These are phyloP conservation scores for Calophaca sinica DNA, from an alignment of 306 rosid species.

Conservation along the genomic window DNA sequence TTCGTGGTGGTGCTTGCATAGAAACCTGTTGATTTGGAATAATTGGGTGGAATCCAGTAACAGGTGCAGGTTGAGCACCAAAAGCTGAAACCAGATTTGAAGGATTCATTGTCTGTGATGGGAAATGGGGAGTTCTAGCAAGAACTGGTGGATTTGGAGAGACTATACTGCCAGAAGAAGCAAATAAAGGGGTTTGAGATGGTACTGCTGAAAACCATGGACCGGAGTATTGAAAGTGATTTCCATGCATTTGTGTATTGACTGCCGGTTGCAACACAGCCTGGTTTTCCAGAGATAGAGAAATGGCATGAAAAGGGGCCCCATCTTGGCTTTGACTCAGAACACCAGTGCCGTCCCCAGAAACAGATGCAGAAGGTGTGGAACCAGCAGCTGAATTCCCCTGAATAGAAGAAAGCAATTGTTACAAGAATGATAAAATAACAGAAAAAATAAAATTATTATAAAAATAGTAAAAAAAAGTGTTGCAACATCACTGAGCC, in stretches of 20 bases:
- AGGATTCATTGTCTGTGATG: constrained; percentile 55
- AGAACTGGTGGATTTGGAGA: constrained; percentile 57
- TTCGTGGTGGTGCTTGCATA: constrained; percentile 53
- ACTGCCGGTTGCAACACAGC: constrained; percentile 55
- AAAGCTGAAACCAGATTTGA: constrained; percentile 57
- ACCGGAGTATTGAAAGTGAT: constrained; percentile 62
- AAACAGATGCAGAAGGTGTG: constrained; percentile 54
- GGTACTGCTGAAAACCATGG: constrained; percentile 65
- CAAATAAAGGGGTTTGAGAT: constrained; percentile 51
- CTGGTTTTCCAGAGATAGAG: constrained; percentile 53
- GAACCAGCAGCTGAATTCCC: constrained; percentile 71
- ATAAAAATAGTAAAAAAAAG: constrained; percentile 3
- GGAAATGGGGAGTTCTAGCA: constrained; percentile 54
- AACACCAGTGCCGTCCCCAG: constrained; percentile 50
- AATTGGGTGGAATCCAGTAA: constrained; percentile 54
- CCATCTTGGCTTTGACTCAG: constrained; percentile 51
- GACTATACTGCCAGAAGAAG: constrained; percentile 53
- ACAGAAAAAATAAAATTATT: constrained; percentile 20
- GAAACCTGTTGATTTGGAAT: constrained; percentile 58
- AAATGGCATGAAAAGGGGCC: constrained; percentile 45
- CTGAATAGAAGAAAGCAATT: constrained; percentile 53
- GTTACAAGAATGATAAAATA: constrained; percentile 38
- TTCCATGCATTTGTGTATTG: constrained; percentile 54
- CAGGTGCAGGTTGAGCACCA: constrained; percentile 61
- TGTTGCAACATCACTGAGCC: constrained; percentile 19